Conservation (phyloP, 768 basidiomycete genomes). For the Pleurotus eryngii region DNA sequence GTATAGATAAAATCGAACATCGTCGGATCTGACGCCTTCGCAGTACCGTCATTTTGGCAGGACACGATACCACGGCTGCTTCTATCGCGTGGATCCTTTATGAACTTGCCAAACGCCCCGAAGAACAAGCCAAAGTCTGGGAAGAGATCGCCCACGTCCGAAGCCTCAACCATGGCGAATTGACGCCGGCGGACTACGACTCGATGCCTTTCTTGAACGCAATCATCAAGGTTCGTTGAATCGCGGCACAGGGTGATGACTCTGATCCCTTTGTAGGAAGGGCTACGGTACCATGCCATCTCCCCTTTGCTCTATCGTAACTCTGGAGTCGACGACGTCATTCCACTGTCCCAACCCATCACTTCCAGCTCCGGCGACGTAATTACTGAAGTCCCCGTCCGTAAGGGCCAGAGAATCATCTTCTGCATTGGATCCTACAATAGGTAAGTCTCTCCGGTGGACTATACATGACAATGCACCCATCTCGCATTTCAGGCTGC, state of each 20-base stretch:
- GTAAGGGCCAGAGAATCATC: conserved; percentile 36
- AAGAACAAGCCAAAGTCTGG: conserved; percentile 27
- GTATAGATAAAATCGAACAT: background rate
- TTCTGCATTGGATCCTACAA: conserved; percentile 25
- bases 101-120: conserved; percentile 23
- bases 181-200: conserved; percentile 43
- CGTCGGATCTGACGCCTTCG: background rate
- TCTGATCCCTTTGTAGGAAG: conserved; percentile 21
- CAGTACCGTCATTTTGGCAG: conserved; percentile 12
- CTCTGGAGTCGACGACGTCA: conserved; percentile 10
- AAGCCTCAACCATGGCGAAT: conserved; percentile 35
- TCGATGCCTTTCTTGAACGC: conserved; percentile 45
- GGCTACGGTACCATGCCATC: conserved; percentile 26
- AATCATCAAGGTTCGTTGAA: conserved; percentile 37
- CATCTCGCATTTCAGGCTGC: conserved; percentile 14
- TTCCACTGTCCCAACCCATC: conserved; percentile 45
- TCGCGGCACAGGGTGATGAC: too few relatives aligned
- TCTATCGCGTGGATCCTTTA: conserved; percentile 26
- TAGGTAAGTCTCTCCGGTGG: background rate
- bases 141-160: background rate
- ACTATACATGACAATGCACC: too few relatives aligned
- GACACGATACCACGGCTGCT: conserved; percentile 18
- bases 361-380: conserved; percentile 30
- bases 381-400: conserved; percentile 34
- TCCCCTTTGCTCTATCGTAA: conserved; percentile 15